Evolutionary conservation across 2,329 filamentous ascomycete genomes (phyloP).

Genomic region (Coleophoma cylindrospora): DNA sequence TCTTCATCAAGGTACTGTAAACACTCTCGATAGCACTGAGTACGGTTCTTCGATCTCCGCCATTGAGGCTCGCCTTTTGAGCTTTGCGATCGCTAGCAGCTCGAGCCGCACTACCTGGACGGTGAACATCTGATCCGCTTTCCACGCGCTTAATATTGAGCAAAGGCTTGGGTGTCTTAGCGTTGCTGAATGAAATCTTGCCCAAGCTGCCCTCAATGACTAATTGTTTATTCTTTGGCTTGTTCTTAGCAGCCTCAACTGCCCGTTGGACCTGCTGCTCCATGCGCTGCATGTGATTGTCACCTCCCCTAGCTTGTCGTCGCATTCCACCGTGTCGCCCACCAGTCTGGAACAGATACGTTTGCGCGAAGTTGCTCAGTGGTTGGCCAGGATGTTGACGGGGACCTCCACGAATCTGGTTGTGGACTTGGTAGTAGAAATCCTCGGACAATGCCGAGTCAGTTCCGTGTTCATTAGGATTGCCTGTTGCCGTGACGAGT

Average conservation of each 20-base stretch:
- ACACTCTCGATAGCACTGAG: conserved; percentile 84
- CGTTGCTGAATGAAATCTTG: conserved; percentile 98
- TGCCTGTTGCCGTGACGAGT: conserved; percentile 86
- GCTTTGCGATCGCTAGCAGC: conserved; percentile 33
- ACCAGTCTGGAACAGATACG: conserved; percentile 93
- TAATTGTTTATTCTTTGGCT: conserved; percentile 95
- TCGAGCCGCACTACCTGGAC: conserved; percentile 42
- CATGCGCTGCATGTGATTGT: conserved; percentile 98
- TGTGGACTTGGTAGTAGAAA: conserved; percentile 98
- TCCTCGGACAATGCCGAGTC: conserved; percentile 85
- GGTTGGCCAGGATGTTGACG: conserved; percentile 91
- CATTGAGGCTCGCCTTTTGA: conserved; percentile 41
- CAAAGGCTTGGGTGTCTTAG: conserved; percentile 91
- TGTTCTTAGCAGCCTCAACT: conserved; percentile 93
- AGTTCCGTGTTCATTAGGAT: conserved; percentile 71
- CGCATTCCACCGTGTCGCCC: conserved; percentile 71
- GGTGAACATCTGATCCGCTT: conserved; percentile 51
- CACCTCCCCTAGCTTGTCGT: conserved; percentile 74
- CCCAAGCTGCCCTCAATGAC: conserved; percentile 94
- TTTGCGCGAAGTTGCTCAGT: conserved; percentile 93
- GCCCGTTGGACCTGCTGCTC: conserved; percentile 97
- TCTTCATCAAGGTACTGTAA: conserved; percentile 82
- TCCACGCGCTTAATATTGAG: conserved; percentile 93
- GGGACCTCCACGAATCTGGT: conserved; percentile 84
- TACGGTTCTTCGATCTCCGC: conserved; percentile 75